Evolutionary conservation across 441 rosid species (phyloP).

Genomic region (Biscutella auriculata): DNA sequence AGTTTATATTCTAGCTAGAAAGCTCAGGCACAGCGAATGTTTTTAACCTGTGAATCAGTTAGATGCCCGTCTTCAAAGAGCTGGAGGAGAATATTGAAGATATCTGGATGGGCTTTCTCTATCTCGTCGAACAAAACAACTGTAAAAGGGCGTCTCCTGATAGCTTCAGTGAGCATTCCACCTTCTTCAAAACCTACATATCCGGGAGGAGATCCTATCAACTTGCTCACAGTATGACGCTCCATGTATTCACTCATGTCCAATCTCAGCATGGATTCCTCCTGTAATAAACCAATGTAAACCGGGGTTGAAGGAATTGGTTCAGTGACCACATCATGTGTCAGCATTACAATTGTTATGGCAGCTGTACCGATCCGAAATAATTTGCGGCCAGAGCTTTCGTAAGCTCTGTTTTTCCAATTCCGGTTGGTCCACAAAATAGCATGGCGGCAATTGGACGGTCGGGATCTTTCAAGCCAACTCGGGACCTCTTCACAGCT

Average conservation of each 20-base stretch:
- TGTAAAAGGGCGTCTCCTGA: slow-evolving; percentile 61
- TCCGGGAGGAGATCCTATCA: slow-evolving; percentile 71
- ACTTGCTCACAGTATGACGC: slow-evolving; percentile 67
- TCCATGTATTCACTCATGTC: slow-evolving; percentile 89
- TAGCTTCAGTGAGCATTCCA: slow-evolving; percentile 70
- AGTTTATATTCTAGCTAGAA: neutral
- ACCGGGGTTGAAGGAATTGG: neutral
- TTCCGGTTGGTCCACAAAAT: slow-evolving; percentile 78
- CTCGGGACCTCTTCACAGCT: slow-evolving; percentile 68
- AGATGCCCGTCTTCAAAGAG: slow-evolving; percentile 73
- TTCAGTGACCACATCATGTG: neutral
- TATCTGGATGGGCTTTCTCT: slow-evolving; percentile 75
- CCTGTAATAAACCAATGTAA: slow-evolving; percentile 37
- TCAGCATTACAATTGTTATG: neutral
- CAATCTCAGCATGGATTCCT: slow-evolving; percentile 60
- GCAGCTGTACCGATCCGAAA: slow-evolving; percentile 73
- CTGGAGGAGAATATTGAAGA: slow-evolving; percentile 70
- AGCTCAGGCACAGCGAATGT: neutral
- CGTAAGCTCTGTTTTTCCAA: slow-evolving; percentile 63
- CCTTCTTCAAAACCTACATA: slow-evolving; percentile 71
- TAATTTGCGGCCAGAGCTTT: slow-evolving; percentile 60
- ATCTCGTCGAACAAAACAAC: slow-evolving; percentile 65
- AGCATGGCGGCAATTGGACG: slow-evolving; percentile 74
- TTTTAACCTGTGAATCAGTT: slow-evolving; percentile 67
- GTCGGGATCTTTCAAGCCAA: slow-evolving; percentile 58